Base-by-base conservation (phyloP, 345 rosid genomes). In the Citrus cavaleriei region DNA sequence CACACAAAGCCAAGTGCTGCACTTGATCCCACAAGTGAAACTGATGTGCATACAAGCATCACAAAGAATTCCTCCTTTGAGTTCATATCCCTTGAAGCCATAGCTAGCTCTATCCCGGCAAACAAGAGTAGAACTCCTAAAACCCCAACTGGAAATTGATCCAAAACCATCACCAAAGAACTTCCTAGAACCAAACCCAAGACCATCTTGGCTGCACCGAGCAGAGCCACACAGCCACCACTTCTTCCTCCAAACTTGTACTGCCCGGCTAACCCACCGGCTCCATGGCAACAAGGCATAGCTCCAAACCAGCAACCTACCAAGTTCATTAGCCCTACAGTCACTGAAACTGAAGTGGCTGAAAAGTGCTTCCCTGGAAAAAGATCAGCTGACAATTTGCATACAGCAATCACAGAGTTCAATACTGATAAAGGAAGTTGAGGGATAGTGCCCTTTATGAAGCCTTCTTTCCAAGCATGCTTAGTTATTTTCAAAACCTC, bases 221-320 rank as follows among this genome's bases (percentile, higher is more conserved):
- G 77, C 35, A 95, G 60, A 3, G 89, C 97, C 70, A 93, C 97
- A 65, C 95, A 93, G 32, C 91, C 95, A 24, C 97, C 95, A 64
- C 93, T 91, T 87, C 98, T 88, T 7, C 97, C 97, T 6, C 98
- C 95, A 77, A 93, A 95, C 87, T 90, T 95, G 81, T 90, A 93
- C 86, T 95, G 93, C 72, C 97, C 97, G 0, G 98, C 98, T 37
- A 93, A 80, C 35, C 98, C 97, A 0, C 97, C 93, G 0, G 98
- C 97, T 22, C 95, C 98, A 40, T 94, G 98, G 84, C 93, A 94
- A 72, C 95, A 89, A 7, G 98, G 98, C 95, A 95, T 89, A 64
- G 92, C 96, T 12, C 95, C 96, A 57, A 95, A 93, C 98, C 97
- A 95, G 71, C 97, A 91, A 21, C 96, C 93, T 19, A 89, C 92